A percentile compares a stretch with the other conserved stretches of the same genome.
Conservation (phyloP, 768 basidiomycete genomes). For the Sistotremastrum niveocremeum region DNA sequence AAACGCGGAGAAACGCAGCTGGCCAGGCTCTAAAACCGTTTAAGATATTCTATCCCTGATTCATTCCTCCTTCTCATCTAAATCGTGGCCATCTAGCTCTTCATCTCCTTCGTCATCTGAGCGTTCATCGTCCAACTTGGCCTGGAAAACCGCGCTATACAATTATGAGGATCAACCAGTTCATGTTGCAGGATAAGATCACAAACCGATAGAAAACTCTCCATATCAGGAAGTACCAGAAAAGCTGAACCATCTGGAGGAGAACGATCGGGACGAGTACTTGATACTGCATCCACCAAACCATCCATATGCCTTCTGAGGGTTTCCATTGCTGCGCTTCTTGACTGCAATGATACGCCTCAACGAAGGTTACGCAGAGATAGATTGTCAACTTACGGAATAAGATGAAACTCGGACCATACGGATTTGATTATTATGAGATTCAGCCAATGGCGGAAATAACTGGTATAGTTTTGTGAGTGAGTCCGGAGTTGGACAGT, state of each 20-base stretch:
- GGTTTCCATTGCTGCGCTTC: conserved; percentile 43
- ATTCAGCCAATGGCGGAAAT: conserved; percentile 90
- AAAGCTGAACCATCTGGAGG: conserved; percentile 75
- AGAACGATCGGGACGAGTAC: conserved; percentile 62
- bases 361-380: background rate
- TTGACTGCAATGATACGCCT: conserved; percentile 25
- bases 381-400: conserved; percentile 42
- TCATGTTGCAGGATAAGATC: background rate
- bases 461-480: conserved; percentile 31
- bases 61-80: conserved; percentile 14
- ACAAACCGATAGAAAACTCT: conserved; percentile 63
- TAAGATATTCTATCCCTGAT: no score
- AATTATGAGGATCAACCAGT: background rate
- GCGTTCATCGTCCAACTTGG: conserved; percentile 49
- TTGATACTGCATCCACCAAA: conserved; percentile 69
- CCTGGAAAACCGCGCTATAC: conserved; percentile 12
- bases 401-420: conserved; percentile 59
- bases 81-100: conserved; percentile 29
- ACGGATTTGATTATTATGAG: conserved; percentile 78
- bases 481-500: background rate
- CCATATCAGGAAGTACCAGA: conserved; percentile 84
- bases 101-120: conserved; percentile 35
- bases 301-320: conserved; percentile 53
- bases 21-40: no score
- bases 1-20: no score